A percentile compares a stretch with the other conserved stretches of the same genome.
Evolutionary conservation across 768 basidiomycete species (phyloP).

Genomic region (Suillus hirtellus): DNA sequence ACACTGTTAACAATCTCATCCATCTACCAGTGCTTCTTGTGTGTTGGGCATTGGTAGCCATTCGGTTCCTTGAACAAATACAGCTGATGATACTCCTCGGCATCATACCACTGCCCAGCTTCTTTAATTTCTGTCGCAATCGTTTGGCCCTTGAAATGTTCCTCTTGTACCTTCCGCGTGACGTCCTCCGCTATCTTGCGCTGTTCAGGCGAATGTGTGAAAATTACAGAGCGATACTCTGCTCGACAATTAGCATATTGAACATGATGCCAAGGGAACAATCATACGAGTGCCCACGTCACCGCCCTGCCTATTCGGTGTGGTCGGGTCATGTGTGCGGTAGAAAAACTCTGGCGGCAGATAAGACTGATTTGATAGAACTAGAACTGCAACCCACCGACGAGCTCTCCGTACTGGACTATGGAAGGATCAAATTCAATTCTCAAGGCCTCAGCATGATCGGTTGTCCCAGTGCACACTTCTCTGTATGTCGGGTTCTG

Average conservation of each 20-base stretch:
- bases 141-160: slow-evolving; percentile 72
- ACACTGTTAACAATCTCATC: not conserved
- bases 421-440: slow-evolving; percentile 83
- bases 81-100: slow-evolving; percentile 82
- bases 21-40: slow-evolving; percentile 77
- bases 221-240: slow-evolving; percentile 96
- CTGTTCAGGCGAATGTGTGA: slow-evolving; percentile 76
- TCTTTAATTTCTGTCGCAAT: slow-evolving; percentile 78
- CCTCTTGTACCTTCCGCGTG: slow-evolving; percentile 79
- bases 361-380: not conserved
- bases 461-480: slow-evolving; percentile 80
- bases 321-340: slow-evolving; percentile 91
- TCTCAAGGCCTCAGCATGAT: slow-evolving; percentile 86
- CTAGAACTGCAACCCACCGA: slow-evolving; percentile 53
- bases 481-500: slow-evolving; percentile 64
- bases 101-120: slow-evolving; percentile 78
- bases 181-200: slow-evolving; percentile 68
- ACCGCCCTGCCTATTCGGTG: slow-evolving; percentile 72
- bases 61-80: slow-evolving; percentile 77
- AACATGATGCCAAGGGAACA: not conserved
- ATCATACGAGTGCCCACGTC: slow-evolving; percentile 76
- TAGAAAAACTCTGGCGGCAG: slow-evolving; percentile 80
- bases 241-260: slow-evolving; percentile 11
- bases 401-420: slow-evolving; percentile 82
- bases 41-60: slow-evolving; percentile 93